Base-by-base conservation (phyloP, 1,284 basidiomycete genomes). In the Naganishia albida region DNA sequence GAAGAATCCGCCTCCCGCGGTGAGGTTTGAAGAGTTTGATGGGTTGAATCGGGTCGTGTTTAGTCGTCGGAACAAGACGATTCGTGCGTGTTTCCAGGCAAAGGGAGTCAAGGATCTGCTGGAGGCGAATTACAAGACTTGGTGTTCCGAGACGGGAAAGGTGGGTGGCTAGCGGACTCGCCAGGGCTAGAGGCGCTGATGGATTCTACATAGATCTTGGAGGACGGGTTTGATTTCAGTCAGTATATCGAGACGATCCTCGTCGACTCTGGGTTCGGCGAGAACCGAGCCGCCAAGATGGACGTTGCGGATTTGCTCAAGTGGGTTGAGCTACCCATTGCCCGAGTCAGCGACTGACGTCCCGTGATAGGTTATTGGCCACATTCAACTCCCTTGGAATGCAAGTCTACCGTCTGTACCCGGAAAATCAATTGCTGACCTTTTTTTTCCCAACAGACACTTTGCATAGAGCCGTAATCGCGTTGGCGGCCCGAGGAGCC, bases 21-120 rank as follows among this genome's bases (percentile, higher is more conserved):
- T 99, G 65, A 87, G 88, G 72, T 99, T 99, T 72, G 94, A 96
- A 73, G 95, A 99, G 80, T 98, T 97, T 74, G 96, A 99, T 75
- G 96, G 96, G 1, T 81, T 99, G 68, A 91, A 88, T 56, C 84
- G 91, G 46, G 93, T 99, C 70, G 81, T 97, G 52, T 99, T 99
- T 74, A 87, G 86, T 46, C 81, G 96, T 56, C 83, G 89, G 72
- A 98, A 99, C 79, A 98, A 98, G 82, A 93, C 87, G 4, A 81
- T 93, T 0, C 85, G 94, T 72, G 93, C 89, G 10, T 90, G 87
- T 71, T 98, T 86, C 76, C 86, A 87, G 81, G 93, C 94, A 3
- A 93, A 91, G 75, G 95, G 95, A 2, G 93, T 99, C 15, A 84
- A 90, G 74, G 90, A 94, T 72, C 91, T 99, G 89, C 79, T 98